Conservation (phyloP, 345 rosid species). For the Syzygium aqueum region DNA sequence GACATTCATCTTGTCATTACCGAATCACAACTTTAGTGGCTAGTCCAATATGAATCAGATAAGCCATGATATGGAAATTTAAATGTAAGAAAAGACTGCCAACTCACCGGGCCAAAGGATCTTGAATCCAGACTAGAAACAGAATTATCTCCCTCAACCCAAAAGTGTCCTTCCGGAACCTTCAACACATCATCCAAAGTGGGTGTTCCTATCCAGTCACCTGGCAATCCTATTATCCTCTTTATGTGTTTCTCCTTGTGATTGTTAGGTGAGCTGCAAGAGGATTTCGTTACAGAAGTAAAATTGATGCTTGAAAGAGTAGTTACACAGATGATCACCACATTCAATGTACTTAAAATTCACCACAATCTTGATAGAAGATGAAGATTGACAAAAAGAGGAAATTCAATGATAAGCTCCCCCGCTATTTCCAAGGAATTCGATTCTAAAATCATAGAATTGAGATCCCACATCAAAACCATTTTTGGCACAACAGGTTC, state of each 20-base stretch:
- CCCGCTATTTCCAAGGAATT: not conserved
- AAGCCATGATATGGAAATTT: not conserved
- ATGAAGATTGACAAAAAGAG: not conserved
- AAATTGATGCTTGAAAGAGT: not conserved
- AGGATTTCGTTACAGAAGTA: not conserved
- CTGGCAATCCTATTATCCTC: conserved; percentile 88
- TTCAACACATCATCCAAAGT: conserved; percentile 40
- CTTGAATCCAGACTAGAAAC: conserved; percentile 64
- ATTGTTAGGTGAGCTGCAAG: conserved; percentile 63
- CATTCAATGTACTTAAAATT: not conserved
- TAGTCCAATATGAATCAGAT: not conserved
- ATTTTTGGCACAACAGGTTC: conserved; percentile 7
- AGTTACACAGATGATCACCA: not conserved
- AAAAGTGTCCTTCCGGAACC: conserved; percentile 82
- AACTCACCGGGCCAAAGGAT: conserved; percentile 84
- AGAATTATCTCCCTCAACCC: conserved; percentile 91
- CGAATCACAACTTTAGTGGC: not conserved
- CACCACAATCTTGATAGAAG: not conserved
- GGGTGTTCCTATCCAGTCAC: conserved; percentile 66
- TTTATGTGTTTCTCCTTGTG: conserved; percentile 62
- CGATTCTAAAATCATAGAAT: not conserved
- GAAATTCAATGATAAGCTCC: not conserved
- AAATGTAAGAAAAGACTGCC: not conserved
- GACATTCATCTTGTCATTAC: not conserved
- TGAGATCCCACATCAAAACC: not conserved